phyloP scores from a whole-genome alignment of 352 stramenopile genomes.

The Phytopythium boreale region DNA sequence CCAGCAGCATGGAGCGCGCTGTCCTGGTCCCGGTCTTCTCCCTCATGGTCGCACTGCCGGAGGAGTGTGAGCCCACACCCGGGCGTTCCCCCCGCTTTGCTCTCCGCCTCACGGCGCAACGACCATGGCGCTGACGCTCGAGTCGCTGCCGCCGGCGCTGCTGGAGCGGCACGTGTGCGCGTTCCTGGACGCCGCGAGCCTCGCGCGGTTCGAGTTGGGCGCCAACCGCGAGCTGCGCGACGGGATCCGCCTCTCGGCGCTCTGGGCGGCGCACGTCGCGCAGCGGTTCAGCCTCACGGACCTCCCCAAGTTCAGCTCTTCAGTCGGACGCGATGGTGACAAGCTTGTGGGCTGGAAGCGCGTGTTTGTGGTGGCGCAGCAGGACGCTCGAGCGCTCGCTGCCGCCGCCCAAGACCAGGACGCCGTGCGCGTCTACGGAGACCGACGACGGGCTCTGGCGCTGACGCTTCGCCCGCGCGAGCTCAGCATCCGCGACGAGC shows the following conservation, averaged over 20 bases:
- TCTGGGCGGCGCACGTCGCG: constrained; percentile 44
- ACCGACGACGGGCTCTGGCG: constrained; percentile 11
- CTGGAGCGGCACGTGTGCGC: constrained; percentile 40
- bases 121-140: constrained; percentile 12
- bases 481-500: constrained; percentile 42
- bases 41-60: not conserved
- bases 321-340: not conserved
- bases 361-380: constrained; percentile 41
- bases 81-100: no score
- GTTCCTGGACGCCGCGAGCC: constrained; percentile 38
- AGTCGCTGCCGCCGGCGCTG: constrained; percentile 30
- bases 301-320: constrained; percentile 17
- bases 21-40: no score
- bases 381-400: constrained; percentile 26
- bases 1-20: no score
- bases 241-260: constrained; percentile 23
- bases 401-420: constrained; percentile 23
- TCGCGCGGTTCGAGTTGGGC: constrained; percentile 28
- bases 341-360: constrained; percentile 31
- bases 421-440: constrained; percentile 34
- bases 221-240: constrained; percentile 31
- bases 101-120: not conserved
- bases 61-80: no score
- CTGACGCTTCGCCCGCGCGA: constrained; percentile 29
- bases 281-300: constrained; percentile 35